phyloP scores from a whole-genome alignment of 1,284 basidiomycete species.

The Heterobasidion occidentale region DNA sequence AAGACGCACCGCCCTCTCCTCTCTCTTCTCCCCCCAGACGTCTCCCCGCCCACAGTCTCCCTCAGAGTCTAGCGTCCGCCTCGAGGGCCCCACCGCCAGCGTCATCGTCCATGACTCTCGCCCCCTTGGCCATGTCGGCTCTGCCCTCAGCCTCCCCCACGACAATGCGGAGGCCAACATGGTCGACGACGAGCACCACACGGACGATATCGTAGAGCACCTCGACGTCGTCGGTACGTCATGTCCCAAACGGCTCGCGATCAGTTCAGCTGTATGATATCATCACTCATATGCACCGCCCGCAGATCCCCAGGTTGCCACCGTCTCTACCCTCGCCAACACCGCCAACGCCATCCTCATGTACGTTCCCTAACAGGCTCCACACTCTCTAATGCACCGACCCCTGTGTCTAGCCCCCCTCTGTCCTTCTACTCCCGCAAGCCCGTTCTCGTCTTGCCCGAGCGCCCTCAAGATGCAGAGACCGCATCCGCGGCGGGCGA shows the following conservation, averaged over 20 bases:
- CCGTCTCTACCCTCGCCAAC: constrained; percentile 65
- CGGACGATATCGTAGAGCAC: constrained; percentile 70
- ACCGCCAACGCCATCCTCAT: constrained; percentile 74
- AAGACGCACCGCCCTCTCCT: not conserved
- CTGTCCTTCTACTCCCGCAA: constrained; percentile 61
- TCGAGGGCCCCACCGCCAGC: not conserved
- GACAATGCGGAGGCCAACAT: not conserved
- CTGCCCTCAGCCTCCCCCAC: constrained; percentile 26
- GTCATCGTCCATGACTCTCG: not conserved
- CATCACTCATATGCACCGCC: not conserved
- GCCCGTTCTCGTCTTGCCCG: constrained; percentile 48
- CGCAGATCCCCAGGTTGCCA: constrained; percentile 66
- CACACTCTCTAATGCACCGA: constrained; percentile 4
- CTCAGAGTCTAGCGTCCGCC: not conserved
- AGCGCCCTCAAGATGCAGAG: constrained; percentile 19
- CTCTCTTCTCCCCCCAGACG: not conserved
- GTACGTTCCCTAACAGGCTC: constrained; percentile 21
- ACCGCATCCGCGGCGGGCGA: constrained; percentile 28
- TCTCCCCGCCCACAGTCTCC: not conserved
- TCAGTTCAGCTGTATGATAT: constrained; percentile 1
- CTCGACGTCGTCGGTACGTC: constrained; percentile 66
- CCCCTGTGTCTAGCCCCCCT: constrained; percentile 41
- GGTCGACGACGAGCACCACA: constrained; percentile 33
- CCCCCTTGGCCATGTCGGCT: constrained; percentile 31
- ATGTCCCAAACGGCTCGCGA: not conserved